Evolutionary conservation across 1,284 basidiomycete species (phyloP), one percentile per base, ranked within the genome.

Genomic region (Takashimella koratensis): DNA sequence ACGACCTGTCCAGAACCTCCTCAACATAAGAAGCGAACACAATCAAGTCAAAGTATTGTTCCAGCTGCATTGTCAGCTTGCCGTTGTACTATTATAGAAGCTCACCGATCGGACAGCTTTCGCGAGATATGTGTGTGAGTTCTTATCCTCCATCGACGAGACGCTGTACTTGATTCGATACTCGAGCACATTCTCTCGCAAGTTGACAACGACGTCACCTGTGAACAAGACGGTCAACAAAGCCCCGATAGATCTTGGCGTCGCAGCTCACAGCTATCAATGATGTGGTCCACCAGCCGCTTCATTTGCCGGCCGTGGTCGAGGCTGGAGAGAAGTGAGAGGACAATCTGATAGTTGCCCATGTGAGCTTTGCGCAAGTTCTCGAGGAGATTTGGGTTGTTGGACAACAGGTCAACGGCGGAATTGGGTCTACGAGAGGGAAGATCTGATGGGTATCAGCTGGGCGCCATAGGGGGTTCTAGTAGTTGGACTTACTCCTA

Each of bases 21-120:
- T 93, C 89, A 6, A 96, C 86, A 65, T 91, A 99, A 57, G 86
- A 90, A 2, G 93, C 87, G 68, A 98, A 98, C 0, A 90, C 89
- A 56, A 98, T 89, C 58, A 95, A 84, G 77, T 98, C 98, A 78
- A 96, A 97, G 70, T 83, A 83, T 59, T 80, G 79, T 60, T 83
- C 81, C 22, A 83, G 75, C 72, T 75, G 47, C 30, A n/a, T 11
- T n/a, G 26, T 50, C 20, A 59, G 52, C 24, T 19, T 26, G n/a
- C n/a, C 19, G 51, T 36, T 45, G 16, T 8, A 36, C 40, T 1
- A 12, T 1, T 1, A 22, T 16, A 6, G 4, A 6, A 20, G 58
- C 70, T 39, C 25, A 75, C 73, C 4, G 79, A 75, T 43, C 78
- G 68, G 6, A 78, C 58, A 1, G 79, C 79, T 51, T 74, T 72